Percentiles rank a stretch among this genome's conserved stretches.
These are phyloP conservation scores for Elongisporangium anandrum DNA, from an alignment of 352 stramenopile species.

Conservation along the genomic window DNA sequence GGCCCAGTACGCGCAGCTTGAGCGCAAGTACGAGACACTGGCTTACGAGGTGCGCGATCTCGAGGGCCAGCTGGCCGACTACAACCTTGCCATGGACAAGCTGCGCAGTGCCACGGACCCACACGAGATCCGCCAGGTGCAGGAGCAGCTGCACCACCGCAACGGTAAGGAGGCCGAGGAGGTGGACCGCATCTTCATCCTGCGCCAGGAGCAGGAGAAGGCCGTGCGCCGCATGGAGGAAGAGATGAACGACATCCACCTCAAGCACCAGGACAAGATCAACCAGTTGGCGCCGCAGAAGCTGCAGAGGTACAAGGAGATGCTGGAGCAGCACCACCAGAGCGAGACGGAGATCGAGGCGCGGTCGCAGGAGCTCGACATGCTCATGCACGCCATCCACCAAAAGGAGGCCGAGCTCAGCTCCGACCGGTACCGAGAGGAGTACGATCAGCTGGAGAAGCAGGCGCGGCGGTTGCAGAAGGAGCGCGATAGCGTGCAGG, in stretches of 20 bases:
- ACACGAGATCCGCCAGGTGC: conserved; percentile 59
- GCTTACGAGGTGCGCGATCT: conserved; percentile 69
- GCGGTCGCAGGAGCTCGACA: conserved; percentile 57
- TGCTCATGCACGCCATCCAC: conserved; percentile 70
- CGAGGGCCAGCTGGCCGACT: conserved; percentile 91
- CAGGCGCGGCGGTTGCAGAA: conserved; percentile 66
- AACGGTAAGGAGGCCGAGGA: conserved; percentile 86
- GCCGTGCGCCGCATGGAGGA: conserved; percentile 60
- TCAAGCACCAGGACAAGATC: conserved; percentile 84
- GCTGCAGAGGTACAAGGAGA: conserved; percentile 71
- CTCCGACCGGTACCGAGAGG: conserved; percentile 62
- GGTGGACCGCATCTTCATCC: conserved; percentile 86
- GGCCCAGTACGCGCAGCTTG: conserved; percentile 83
- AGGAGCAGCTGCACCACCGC: conserved; percentile 62
- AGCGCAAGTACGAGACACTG: conserved; percentile 74
- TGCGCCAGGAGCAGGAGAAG: conserved; percentile 82
- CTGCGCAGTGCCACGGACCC: conserved; percentile 65
- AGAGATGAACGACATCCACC: conserved; percentile 76
- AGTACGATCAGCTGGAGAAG: conserved; percentile 72
- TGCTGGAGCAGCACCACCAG: conserved; percentile 68
- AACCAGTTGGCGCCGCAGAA: conserved; percentile 86
- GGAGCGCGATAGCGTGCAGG: conserved; percentile 69
- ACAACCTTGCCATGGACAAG: conserved; percentile 94
- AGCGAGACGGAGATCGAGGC: conserved; percentile 76
- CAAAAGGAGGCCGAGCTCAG: conserved; percentile 73